A percentile compares a stretch with the other conserved stretches of the same genome.
These are phyloP conservation scores for Kluyveromyces sp. DNA, from an alignment of 1,139 yeast species.

Conservation along the genomic window DNA sequence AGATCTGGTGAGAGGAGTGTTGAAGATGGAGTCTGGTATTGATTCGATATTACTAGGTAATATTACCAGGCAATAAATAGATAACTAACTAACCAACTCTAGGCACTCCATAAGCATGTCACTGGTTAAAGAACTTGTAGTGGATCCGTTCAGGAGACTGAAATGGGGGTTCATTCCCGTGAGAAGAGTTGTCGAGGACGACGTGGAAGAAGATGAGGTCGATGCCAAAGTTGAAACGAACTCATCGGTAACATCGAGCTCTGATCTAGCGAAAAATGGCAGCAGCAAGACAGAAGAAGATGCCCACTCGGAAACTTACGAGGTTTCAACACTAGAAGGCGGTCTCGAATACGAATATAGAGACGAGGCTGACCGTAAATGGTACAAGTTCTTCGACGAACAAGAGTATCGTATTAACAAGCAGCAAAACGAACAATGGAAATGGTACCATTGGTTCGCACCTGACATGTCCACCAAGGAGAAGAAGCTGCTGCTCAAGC, in stretches of 20 bases:
- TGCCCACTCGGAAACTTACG: constrained; percentile 4
- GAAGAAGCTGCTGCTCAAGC: constrained; percentile 43
- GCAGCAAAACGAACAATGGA: constrained; percentile 33
- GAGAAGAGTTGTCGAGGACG: constrained; percentile 40
- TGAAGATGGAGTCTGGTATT: too few species aligned
- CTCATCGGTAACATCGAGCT: background rate
- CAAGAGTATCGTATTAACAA: constrained; percentile 47
- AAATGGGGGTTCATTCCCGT: constrained; percentile 46
- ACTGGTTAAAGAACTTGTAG: constrained; percentile 13
- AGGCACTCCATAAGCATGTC: background rate
- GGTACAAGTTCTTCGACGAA: constrained; percentile 59
- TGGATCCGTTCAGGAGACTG: constrained; percentile 33
- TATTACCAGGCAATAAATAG: too few species aligned
- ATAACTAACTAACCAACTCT: too few species aligned
- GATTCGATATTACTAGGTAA: too few species aligned
- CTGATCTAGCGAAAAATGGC: background rate
- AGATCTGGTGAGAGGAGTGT: too few species aligned
- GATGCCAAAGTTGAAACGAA: background rate
- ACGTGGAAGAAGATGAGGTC: constrained; percentile 18
- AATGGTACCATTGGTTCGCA: constrained; percentile 62
- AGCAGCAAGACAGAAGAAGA: background rate
- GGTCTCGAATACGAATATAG: constrained; percentile 37
- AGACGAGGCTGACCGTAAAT: constrained; percentile 53
- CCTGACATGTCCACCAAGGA: constrained; percentile 47
- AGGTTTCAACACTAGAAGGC: background rate